These are phyloP conservation scores for Phialocephala subalpina DNA, from an alignment of 2,329 filamentous ascomycete species.

Conservation along the genomic window DNA sequence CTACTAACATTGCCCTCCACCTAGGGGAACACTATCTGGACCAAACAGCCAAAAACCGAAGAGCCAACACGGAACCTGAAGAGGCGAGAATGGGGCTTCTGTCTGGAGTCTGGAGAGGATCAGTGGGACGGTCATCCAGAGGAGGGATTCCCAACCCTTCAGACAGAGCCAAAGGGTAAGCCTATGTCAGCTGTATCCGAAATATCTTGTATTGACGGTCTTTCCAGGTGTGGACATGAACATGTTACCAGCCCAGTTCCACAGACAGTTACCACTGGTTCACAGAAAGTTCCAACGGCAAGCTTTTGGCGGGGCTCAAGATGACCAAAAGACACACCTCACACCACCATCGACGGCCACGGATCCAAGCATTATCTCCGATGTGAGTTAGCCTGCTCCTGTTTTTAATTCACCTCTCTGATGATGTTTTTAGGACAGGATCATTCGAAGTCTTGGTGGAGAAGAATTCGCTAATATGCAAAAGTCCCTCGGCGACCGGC, in stretches of 20 bases:
- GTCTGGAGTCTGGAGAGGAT: not conserved
- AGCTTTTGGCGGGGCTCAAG: conserved; percentile 19
- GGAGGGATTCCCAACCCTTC: not conserved
- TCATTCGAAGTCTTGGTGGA: not conserved
- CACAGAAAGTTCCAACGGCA: conserved; percentile 19
- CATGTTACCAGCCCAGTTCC: conserved; percentile 21
- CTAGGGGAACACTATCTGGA: not conserved
- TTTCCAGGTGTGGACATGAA: conserved; percentile 30
- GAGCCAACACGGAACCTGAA: not conserved
- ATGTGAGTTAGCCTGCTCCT: not conserved
- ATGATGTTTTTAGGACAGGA: not conserved
- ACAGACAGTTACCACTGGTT: conserved; percentile 22
- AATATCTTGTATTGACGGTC: not conserved
- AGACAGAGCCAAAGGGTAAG: not conserved
- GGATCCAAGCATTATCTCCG: conserved; percentile 20
- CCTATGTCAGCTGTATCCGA: not conserved
- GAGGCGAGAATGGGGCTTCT: not conserved
- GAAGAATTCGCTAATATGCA: no score
- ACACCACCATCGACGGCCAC: conserved; percentile 1
- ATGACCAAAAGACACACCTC: not conserved
- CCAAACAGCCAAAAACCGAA: not conserved
- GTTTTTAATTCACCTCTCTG: not conserved
- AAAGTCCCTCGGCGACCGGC: no score
- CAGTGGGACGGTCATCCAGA: not conserved
- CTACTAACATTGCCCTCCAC: not conserved